Conservation (phyloP, 495 filamentous ascomycete species). For the Staphylotrichum tortipilum region DNA sequence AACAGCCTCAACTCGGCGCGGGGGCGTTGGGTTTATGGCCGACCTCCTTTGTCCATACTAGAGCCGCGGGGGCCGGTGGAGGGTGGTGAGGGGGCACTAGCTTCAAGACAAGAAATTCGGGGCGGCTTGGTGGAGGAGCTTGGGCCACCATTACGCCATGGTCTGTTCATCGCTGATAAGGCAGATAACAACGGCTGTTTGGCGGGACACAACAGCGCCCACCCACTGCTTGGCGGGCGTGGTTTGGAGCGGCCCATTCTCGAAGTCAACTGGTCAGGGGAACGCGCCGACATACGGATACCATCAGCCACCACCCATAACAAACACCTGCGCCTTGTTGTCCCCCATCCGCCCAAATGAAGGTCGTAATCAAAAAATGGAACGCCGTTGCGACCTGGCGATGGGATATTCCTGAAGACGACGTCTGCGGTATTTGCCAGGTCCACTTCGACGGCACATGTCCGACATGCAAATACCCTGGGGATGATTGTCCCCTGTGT, state of each 20-base stretch:
- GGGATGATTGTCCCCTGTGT: conserved; percentile 90
- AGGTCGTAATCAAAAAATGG: conserved; percentile 87
- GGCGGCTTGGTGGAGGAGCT: conserved; percentile 11
- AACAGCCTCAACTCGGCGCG: neutral
- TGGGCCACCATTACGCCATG: conserved; percentile 16
- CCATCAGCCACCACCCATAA: no score
- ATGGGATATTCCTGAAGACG: conserved; percentile 96
- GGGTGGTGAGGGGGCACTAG: neutral
- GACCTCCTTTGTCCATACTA: conserved; percentile 4
- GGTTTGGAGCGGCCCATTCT: no score
- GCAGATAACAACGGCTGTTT: neutral
- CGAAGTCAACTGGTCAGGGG: no score
- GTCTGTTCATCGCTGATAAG: neutral
- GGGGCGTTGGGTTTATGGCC: neutral
- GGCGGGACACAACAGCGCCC: no score
- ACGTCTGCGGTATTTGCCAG: conserved; percentile 97
- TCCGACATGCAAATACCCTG: conserved; percentile 94
- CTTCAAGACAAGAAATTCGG: neutral
- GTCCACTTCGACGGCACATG: conserved; percentile 97
- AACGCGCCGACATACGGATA: no score
- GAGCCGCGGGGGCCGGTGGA: neutral
- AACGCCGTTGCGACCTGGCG: conserved; percentile 91
- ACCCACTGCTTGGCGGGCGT: no score
- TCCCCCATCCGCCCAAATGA: conserved; percentile 51
- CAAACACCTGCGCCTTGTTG: no score